Evolutionary conservation across 2,329 filamentous ascomycete species (phyloP), one percentile per base, ranked within the genome.

Genomic region (Phialocephala subalpina): DNA sequence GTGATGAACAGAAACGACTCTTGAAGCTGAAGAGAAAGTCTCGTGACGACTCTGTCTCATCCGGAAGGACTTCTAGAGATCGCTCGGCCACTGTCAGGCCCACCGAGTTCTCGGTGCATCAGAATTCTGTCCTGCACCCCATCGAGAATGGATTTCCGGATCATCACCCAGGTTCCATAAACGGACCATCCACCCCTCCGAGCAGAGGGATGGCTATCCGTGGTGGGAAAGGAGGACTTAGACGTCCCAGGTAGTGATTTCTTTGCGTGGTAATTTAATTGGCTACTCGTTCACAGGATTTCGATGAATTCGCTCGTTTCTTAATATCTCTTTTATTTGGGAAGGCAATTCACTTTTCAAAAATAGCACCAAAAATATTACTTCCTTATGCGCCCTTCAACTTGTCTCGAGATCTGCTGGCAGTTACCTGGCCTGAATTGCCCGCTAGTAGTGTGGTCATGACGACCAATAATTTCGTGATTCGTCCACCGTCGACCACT

Each of bases 31-130:
- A 62, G 35, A 42, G 60, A 47, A 57, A 57, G 60, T 45, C 36
- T 45, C 49, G 52, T 33, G 60, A 62, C 16, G 60, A 62, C 14
- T 62, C 52, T 38, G 47, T 36, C 40, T 62, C 59, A 8, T 62
- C 59, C 20, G 20, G 29, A 22, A 53, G 45, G 47, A 27, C 45
- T 38, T 62, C 59, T 53, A 35, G 47, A 45, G 59, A 62, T 25
- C 59, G 47, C 25, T 62, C 59, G 11, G 59, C 40, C 38, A 60
- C 58, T 29, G 40, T 57, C 53, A 57, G 53, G 25, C 53, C 53
- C 53, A 57, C 53, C 27, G 53, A 57, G 53, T 57, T 57, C 22
- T 57, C 53, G 20, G 33, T 33, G 29, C 29, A 33, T 33, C 29
- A 33, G 29, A 33, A 33, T 9, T 33, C 29, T 33, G 29, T 33